A percentile compares a stretch with the other conserved stretches of the same genome.
Evolutionary conservation across 2,329 filamentous ascomycete species (phyloP).

Genomic region (Alternaria ethzedia): DNA sequence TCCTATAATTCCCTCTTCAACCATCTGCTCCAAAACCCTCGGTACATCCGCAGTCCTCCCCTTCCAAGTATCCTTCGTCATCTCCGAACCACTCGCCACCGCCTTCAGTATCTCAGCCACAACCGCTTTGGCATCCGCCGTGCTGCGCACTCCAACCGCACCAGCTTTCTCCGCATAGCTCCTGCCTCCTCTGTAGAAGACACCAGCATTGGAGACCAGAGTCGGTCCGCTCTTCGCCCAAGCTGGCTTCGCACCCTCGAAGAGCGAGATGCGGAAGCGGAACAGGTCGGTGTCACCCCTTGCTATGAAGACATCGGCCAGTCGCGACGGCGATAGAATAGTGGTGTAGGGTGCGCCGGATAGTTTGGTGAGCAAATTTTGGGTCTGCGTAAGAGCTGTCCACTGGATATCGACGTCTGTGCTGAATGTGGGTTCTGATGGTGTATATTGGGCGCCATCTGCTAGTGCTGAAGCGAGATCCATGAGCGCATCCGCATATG

Average conservation of each 20-base stretch:
- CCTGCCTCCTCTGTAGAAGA: slow-evolving; percentile 44
- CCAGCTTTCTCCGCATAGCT: slow-evolving; percentile 41
- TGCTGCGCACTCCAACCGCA: slow-evolving; percentile 48
- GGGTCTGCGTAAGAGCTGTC: slow-evolving; percentile 41
- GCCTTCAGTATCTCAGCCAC: slow-evolving; percentile 56
- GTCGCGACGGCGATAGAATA: slow-evolving; percentile 27
- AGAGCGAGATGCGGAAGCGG: slow-evolving; percentile 40
- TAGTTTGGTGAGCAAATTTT: slow-evolving; percentile 36
- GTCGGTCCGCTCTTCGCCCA: slow-evolving; percentile 43
- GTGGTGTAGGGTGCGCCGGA: slow-evolving; percentile 23
- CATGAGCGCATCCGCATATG: slow-evolving; percentile 63
- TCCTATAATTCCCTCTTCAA: slow-evolving; percentile 59
- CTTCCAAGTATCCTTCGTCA: slow-evolving; percentile 49
- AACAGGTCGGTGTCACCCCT: slow-evolving; percentile 44
- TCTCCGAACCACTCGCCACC: slow-evolving; percentile 40
- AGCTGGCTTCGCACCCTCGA: slow-evolving; percentile 28
- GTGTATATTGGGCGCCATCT: slow-evolving; percentile 25
- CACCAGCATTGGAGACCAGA: slow-evolving; percentile 48
- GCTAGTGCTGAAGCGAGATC: slow-evolving; percentile 59
- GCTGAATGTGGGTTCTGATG: slow-evolving; percentile 16
- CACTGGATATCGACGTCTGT: slow-evolving; percentile 37
- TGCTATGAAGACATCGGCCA: slow-evolving; percentile 42
- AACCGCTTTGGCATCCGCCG: slow-evolving; percentile 57
- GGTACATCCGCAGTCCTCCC: slow-evolving; percentile 50
- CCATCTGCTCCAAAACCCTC: slow-evolving; percentile 57